Percentiles rank a stretch among this genome's conserved stretches.
phyloP scores from a whole-genome alignment of 2,329 filamentous ascomycete genomes.

The Parasarocladium wereldwijsianum region DNA sequence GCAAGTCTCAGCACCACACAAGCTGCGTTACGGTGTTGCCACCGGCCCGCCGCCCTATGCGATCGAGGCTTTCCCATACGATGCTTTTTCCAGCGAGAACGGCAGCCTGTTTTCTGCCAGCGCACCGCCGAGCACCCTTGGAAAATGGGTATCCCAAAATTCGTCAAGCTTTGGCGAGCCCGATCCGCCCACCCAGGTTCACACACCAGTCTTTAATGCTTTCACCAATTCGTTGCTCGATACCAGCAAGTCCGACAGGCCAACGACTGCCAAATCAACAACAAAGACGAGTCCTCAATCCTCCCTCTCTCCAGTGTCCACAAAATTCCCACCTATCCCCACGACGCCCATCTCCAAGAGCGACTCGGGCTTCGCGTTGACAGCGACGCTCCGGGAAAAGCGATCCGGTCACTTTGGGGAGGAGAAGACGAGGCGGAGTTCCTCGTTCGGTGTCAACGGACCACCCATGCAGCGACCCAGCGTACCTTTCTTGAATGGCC shows the following conservation, averaged over 20 bases:
- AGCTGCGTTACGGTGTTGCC: constrained; percentile 70
- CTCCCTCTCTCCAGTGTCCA: constrained; percentile 62
- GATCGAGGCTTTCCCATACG: constrained; percentile 80
- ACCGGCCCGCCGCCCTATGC: constrained; percentile 87
- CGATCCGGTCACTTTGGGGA: constrained; percentile 83
- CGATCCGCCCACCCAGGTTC: constrained; percentile 32
- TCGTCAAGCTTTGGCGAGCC: constrained; percentile 73
- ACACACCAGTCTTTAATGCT: constrained; percentile 73
- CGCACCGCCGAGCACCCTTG: constrained; percentile 55
- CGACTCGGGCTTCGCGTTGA: constrained; percentile 80
- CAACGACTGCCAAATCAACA: constrained; percentile 56
- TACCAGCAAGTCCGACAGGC: constrained; percentile 53
- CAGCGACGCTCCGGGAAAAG: constrained; percentile 81
- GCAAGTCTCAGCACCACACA: constrained; percentile 81
- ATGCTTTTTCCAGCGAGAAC: constrained; percentile 81
- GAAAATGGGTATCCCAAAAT: constrained; percentile 78
- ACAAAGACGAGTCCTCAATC: constrained; percentile 47
- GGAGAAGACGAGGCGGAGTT: constrained; percentile 68
- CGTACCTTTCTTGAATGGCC: constrained; percentile 57
- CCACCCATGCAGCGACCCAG: constrained; percentile 54
- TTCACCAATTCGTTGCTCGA: constrained; percentile 67
- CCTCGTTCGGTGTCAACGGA: constrained; percentile 75
- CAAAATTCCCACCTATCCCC: constrained; percentile 61
- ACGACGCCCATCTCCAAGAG: constrained; percentile 71
- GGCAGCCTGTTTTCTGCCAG: constrained; percentile 62